phyloP scores from a whole-genome alignment of 345 rosid species.

The Eucalyptus rudis region DNA sequence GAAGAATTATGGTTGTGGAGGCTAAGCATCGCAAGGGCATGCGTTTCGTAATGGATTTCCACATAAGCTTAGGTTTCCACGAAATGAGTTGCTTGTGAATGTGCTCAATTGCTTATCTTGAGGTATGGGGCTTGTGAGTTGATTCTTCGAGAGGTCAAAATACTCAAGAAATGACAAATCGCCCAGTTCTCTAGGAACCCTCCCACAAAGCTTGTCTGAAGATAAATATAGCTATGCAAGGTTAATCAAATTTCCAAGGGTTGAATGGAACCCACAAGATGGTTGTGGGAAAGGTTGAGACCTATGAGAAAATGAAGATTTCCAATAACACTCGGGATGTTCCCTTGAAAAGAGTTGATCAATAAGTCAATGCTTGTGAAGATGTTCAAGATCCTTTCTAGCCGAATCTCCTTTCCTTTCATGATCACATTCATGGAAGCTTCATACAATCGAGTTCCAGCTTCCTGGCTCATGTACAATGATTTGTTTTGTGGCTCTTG shows the following conservation, averaged over 20 bases:
- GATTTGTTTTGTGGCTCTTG: too few relatives aligned
- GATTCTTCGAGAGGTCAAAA: not conserved
- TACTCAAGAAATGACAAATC: not conserved
- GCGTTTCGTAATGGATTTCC: not conserved
- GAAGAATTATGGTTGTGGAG: not conserved
- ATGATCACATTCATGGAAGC: not conserved
- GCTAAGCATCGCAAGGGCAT: not conserved
- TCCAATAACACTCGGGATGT: not conserved
- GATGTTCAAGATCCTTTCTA: not conserved
- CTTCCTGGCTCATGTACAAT: not conserved
- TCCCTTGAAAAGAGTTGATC: not conserved
- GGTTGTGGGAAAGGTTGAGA: not conserved
- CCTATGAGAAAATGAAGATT: not conserved
- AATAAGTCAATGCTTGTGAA: not conserved
- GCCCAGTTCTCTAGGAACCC: not conserved
- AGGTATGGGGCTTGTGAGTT: constrained; percentile 1
- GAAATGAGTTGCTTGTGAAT: not conserved
- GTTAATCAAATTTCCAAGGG: not conserved
- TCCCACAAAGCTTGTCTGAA: not conserved
- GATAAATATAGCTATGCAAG: not conserved
- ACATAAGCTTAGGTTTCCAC: not conserved
- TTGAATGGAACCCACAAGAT: not conserved
- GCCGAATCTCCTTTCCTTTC: not conserved
- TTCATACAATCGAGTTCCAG: not conserved
- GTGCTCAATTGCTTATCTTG: not conserved